These are phyloP conservation scores for Saccharomycopsis babjevae DNA, from an alignment of 805 yeast genomes.

Conservation along the genomic window DNA sequence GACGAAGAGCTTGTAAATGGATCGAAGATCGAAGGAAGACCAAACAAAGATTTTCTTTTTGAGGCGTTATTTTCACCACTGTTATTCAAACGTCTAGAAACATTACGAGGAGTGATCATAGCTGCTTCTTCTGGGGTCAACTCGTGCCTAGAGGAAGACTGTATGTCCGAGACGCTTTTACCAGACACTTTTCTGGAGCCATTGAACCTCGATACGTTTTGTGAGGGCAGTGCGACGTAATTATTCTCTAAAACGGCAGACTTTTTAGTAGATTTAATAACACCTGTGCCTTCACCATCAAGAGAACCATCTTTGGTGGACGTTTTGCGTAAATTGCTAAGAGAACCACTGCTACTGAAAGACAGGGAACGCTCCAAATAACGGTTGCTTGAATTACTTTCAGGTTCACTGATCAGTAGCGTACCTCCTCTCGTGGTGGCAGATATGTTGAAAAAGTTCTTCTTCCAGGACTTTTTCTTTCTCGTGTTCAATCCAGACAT, in stretches of 20 bases:
- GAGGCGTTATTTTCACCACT: background rate
- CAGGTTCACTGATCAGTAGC: background rate
- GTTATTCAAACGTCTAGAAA: background rate
- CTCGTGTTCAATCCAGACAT: background rate
- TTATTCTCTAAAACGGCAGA: background rate
- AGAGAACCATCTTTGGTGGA: no score
- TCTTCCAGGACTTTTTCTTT: background rate
- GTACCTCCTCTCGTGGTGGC: background rate
- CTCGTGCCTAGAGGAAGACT: background rate
- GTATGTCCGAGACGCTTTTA: background rate
- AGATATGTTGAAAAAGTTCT: background rate
- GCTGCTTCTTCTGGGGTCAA: background rate
- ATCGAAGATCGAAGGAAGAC: background rate
- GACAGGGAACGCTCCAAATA: no score
- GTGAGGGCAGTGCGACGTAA: background rate
- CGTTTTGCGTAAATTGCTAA: no score
- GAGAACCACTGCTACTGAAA: no score
- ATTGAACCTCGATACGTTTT: background rate
- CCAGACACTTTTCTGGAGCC: background rate
- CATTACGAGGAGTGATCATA: background rate
- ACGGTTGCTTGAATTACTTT: background rate
- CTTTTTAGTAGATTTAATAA: conserved; percentile 1
- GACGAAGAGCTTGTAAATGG: background rate
- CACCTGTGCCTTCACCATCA: background rate
- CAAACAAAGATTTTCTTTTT: background rate